Conservation (phyloP, 176 grass and related monocot genomes). For the Lolium rigidum region DNA sequence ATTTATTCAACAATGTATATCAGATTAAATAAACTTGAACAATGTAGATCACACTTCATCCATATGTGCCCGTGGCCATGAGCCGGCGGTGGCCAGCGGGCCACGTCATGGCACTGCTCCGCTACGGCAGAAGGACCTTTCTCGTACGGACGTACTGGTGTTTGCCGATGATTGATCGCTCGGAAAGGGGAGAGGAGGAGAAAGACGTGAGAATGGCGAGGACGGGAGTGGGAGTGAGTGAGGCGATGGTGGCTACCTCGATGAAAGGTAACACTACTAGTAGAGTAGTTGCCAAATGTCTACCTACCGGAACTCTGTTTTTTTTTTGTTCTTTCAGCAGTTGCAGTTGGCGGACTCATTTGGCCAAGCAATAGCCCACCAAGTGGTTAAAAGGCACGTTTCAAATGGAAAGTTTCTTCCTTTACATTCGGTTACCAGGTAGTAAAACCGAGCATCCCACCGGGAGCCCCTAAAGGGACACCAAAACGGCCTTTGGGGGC, state of each 20-base stretch:
- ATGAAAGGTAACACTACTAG: background rate
- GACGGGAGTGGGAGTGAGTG: background rate
- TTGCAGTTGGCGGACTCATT: background rate
- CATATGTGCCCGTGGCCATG: background rate
- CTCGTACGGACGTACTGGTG: background rate
- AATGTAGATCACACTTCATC: too few species aligned
- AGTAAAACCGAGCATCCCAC: too few species aligned
- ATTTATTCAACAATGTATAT: too few species aligned
- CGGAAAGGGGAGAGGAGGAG: background rate
- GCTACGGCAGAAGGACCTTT: background rate
- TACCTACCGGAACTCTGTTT: background rate
- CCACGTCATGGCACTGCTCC: background rate
- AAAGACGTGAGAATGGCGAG: background rate
- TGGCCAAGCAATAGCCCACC: background rate
- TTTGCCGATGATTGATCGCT: background rate
- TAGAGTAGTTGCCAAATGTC: background rate
- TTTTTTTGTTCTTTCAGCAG: background rate
- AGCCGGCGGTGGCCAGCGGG: conserved; percentile 7
- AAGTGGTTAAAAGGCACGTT: background rate
- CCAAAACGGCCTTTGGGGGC: background rate
- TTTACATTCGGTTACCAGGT: background rate
- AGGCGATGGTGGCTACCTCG: conserved; percentile 8
- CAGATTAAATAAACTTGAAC: too few species aligned
- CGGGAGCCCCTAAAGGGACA: too few species aligned
- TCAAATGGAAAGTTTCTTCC: background rate